A percentile compares a stretch with the other conserved stretches of the same genome.
Evolutionary conservation across 2,329 filamentous ascomycete species (phyloP).

Genomic region (Aurifilum marmelostoma): DNA sequence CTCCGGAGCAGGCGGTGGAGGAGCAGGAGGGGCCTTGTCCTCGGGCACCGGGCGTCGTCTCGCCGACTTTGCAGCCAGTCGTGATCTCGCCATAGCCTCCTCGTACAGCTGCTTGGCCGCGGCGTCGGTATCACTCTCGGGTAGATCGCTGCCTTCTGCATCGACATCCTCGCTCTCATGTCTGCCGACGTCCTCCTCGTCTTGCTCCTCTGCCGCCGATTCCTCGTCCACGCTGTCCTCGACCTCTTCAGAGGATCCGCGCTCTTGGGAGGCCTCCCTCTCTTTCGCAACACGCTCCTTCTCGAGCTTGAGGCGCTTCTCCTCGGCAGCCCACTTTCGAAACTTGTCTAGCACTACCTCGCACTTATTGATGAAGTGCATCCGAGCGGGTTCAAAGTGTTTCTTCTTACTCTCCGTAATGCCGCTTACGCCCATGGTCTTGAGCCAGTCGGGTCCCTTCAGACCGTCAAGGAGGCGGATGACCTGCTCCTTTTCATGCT

Average conservation of each 20-base stretch:
- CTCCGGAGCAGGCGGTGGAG: constrained; percentile 53
- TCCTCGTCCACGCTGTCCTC: constrained; percentile 36
- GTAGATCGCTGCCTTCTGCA: constrained; percentile 57
- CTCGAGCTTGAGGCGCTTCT: constrained; percentile 79
- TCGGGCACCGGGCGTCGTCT: constrained; percentile 37
- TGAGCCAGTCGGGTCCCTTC: constrained; percentile 89
- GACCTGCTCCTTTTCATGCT: constrained; percentile 69
- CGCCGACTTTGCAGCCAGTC: constrained; percentile 41
- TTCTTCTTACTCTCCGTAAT: constrained; percentile 85
- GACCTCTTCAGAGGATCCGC: constrained; percentile 33
- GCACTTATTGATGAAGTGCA: constrained; percentile 84
- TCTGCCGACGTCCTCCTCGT: constrained; percentile 36
- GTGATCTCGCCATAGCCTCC: constrained; percentile 64
- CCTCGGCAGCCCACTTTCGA: constrained; percentile 82
- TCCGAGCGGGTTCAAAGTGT: constrained; percentile 81
- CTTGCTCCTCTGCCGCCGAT: constrained; percentile 32
- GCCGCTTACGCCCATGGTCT: constrained; percentile 85
- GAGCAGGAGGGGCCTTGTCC: constrained; percentile 36
- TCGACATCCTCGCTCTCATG: constrained; percentile 35
- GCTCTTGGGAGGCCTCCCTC: constrained; percentile 35
- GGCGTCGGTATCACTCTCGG: constrained; percentile 72
- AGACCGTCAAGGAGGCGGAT: constrained; percentile 76
- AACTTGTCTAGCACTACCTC: constrained; percentile 85
- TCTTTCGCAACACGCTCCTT: constrained; percentile 67
- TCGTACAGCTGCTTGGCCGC: constrained; percentile 74